Conservation (phyloP, 2,329 filamentous ascomycete species). For the Sarocladium kiliense region DNA sequence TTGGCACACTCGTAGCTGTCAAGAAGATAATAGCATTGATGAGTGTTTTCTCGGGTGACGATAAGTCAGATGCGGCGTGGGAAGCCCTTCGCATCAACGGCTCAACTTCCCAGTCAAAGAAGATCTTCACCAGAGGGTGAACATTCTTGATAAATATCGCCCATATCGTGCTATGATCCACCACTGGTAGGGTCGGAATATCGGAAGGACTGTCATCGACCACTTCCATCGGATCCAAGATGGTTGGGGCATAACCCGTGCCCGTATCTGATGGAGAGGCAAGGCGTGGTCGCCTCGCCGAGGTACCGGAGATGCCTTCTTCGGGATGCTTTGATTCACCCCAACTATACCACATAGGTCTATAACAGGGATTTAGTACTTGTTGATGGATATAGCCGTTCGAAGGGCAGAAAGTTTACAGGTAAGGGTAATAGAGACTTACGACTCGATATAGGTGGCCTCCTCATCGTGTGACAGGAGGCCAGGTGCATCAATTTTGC, state of each 20-base stretch:
- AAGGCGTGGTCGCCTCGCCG: neutral
- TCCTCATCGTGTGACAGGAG: neutral
- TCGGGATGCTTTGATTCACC: neutral
- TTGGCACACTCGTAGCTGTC: neutral
- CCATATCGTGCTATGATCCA: neutral
- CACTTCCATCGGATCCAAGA: neutral
- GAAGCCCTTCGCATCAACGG: neutral
- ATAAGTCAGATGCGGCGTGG: neutral
- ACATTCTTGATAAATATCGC: neutral
- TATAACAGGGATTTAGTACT: too few relatives aligned
- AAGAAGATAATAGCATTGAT: neutral
- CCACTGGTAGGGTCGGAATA: neutral
- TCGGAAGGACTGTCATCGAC: neutral
- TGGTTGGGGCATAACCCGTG: neutral
- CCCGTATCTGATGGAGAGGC: neutral
- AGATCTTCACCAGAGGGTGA: constrained; percentile 8
- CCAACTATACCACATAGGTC: constrained; percentile 8
- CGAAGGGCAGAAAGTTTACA: too few relatives aligned
- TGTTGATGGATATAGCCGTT: too few relatives aligned
- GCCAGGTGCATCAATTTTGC: neutral
- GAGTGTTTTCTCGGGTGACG: neutral
- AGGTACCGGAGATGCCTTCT: neutral
- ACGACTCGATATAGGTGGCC: constrained; percentile 6
- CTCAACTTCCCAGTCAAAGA: constrained; percentile 7
- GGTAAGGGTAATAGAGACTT: neutral